A percentile compares a stretch with the other conserved stretches of the same genome.
Evolutionary conservation across 306 rosid species (phyloP).

Genomic region (Boehmeria nivea): DNA sequence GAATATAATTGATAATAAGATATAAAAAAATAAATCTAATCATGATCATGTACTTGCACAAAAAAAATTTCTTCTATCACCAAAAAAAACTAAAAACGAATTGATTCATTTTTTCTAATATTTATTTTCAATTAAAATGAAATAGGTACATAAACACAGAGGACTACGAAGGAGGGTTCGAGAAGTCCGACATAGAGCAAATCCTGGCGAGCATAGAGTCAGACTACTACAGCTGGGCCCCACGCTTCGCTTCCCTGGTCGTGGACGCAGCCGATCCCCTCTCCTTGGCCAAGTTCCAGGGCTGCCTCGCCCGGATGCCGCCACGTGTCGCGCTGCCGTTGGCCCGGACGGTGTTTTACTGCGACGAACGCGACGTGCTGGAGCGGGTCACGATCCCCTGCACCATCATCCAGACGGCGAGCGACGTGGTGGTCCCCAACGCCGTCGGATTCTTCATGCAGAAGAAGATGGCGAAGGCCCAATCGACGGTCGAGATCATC

Average conservation of each 20-base stretch:
- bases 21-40: no score
- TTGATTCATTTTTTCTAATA: no score
- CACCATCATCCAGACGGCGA: constrained; percentile 57
- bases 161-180: constrained; percentile 76
- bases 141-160: constrained; percentile 58
- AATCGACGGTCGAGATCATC: constrained; percentile 47
- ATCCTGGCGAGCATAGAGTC: constrained; percentile 46
- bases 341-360: constrained; percentile 60
- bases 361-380: constrained; percentile 58
- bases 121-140: no score
- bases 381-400: constrained; percentile 66
- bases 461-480: constrained; percentile 51
- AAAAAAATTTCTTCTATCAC: no score
- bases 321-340: constrained; percentile 43
- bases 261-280: constrained; percentile 50
- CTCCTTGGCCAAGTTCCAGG: constrained; percentile 43
- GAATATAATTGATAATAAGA: no score
- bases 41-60: no score
- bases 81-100: no score
- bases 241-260: constrained; percentile 33
- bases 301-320: constrained; percentile 51
- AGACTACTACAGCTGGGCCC: constrained; percentile 55
- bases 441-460: constrained; percentile 59
- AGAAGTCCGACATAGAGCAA: constrained; percentile 44
- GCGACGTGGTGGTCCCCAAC: constrained; percentile 53